Conservation (phyloP, 495 filamentous ascomycete species). For the Aspergillus nidulans region DNA sequence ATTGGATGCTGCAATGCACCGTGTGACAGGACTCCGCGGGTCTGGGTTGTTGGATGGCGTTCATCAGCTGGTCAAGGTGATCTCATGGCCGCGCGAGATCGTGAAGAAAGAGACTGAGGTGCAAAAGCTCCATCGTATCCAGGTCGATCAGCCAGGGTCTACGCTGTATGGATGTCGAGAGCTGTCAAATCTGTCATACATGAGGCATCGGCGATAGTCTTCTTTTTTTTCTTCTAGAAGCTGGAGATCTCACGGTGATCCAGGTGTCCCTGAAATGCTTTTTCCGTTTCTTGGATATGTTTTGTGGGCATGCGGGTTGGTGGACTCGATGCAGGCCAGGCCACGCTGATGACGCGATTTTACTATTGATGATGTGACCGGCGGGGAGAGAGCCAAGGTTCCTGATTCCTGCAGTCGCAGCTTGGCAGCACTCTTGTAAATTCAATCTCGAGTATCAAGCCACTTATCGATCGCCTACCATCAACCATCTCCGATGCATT, state of each 20-base stretch:
- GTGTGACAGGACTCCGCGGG: neutral
- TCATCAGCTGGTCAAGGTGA: neutral
- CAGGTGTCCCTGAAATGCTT: neutral
- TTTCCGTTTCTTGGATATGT: neutral
- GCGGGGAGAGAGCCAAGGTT: slow-evolving; percentile 9
- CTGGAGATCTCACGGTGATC: neutral
- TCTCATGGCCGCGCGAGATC: no score
- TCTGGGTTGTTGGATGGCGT: neutral
- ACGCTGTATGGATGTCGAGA: neutral
- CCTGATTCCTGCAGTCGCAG: neutral
- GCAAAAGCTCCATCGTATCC: no score
- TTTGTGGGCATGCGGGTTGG: neutral
- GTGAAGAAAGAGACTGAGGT: no score
- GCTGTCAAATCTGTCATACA: neutral
- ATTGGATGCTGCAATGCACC: neutral
- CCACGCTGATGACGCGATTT: slow-evolving; percentile 39
- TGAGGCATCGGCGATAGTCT: neutral
- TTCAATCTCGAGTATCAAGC: no score
- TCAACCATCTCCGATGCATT: neutral
- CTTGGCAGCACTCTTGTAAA: neutral
- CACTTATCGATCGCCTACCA: no score
- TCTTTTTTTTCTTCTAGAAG: neutral
- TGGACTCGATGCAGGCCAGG: slow-evolving; percentile 1
- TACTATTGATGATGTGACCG: slow-evolving; percentile 32
- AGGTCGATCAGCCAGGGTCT: neutral